These are phyloP conservation scores for Nakazawaea populi DNA, from an alignment of 805 yeast genomes.

Conservation along the genomic window DNA sequence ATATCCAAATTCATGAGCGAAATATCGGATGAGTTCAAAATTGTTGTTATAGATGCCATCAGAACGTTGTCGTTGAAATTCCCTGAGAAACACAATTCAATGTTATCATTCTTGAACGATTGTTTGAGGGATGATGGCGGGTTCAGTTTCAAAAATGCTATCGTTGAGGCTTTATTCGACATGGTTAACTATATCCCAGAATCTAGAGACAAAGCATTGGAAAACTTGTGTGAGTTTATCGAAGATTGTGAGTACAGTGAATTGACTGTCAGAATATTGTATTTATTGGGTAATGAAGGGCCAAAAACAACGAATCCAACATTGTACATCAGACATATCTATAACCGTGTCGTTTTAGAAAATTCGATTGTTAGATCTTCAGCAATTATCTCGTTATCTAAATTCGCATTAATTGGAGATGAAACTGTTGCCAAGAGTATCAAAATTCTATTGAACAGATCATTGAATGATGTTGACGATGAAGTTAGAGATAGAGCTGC, in stretches of 20 bases:
- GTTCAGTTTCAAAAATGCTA: conserved; percentile 73
- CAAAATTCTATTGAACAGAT: conserved; percentile 69
- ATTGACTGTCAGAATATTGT: conserved; percentile 87
- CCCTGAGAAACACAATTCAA: conserved; percentile 82
- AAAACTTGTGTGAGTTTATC: conserved; percentile 90
- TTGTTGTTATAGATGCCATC: conserved; percentile 92
- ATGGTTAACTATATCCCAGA: conserved; percentile 81
- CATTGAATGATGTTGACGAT: conserved; percentile 85
- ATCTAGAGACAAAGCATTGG: conserved; percentile 77
- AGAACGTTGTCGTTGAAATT: conserved; percentile 88
- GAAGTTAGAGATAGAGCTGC: conserved; percentile 98
- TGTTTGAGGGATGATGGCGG: conserved; percentile 90
- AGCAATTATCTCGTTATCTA: conserved; percentile 87
- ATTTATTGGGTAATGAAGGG: conserved; percentile 90
- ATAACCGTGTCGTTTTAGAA: conserved; percentile 93
- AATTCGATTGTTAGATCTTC: conserved; percentile 94
- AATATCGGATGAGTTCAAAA: conserved; percentile 91
- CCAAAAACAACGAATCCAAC: conserved; percentile 84
- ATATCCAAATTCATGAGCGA: conserved; percentile 88
- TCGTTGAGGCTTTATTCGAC: conserved; percentile 90
- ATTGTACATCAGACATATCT: conserved; percentile 88
- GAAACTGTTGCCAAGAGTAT: conserved; percentile 62
- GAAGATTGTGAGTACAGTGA: conserved; percentile 98
- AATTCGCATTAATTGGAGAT: conserved; percentile 79
- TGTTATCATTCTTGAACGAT: conserved; percentile 77